These are phyloP conservation scores for Trametopsis cervina DNA, from an alignment of 768 basidiomycete genomes.

Conservation along the genomic window DNA sequence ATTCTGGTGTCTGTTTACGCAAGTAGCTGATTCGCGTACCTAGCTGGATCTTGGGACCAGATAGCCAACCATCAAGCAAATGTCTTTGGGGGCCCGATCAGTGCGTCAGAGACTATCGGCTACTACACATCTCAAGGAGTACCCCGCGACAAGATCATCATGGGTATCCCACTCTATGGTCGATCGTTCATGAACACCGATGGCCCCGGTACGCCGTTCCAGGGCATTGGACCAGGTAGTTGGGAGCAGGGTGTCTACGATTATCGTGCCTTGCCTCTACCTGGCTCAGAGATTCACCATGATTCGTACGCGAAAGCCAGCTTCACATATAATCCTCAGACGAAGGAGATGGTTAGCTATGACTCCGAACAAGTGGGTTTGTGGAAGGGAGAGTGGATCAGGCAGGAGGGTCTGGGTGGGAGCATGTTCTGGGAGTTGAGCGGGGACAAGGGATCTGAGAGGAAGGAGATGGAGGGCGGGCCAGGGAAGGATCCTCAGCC, in stretches of 20 bases:
- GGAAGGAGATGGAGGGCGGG: slow-evolving; percentile 71
- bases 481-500: slow-evolving; percentile 68
- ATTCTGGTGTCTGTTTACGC: not conserved
- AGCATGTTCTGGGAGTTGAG: slow-evolving; percentile 95
- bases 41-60: slow-evolving; percentile 73
- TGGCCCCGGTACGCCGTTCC: slow-evolving; percentile 75
- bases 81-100: slow-evolving; percentile 61
- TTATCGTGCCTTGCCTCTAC: slow-evolving; percentile 82
- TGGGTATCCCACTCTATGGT: slow-evolving; percentile 93
- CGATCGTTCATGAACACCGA: slow-evolving; percentile 81
- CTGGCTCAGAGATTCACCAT: slow-evolving; percentile 55
- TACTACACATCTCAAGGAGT: slow-evolving; percentile 74
- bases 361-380: slow-evolving; percentile 63
- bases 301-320: slow-evolving; percentile 70
- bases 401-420: slow-evolving; percentile 69
- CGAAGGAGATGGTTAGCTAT: slow-evolving; percentile 77
- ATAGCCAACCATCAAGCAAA: slow-evolving; percentile 83
- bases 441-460: slow-evolving; percentile 67
- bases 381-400: slow-evolving; percentile 80
- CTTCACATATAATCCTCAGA: slow-evolving; percentile 74
- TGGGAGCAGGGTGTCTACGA: slow-evolving; percentile 95
- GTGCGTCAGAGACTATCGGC: slow-evolving; percentile 53
- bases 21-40: slow-evolving; percentile 5
- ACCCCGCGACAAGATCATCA: slow-evolving; percentile 67
- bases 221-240: slow-evolving; percentile 77